These are phyloP conservation scores for Arachis hypogaea DNA, from an alignment of 306 rosid species.

Conservation along the genomic window DNA sequence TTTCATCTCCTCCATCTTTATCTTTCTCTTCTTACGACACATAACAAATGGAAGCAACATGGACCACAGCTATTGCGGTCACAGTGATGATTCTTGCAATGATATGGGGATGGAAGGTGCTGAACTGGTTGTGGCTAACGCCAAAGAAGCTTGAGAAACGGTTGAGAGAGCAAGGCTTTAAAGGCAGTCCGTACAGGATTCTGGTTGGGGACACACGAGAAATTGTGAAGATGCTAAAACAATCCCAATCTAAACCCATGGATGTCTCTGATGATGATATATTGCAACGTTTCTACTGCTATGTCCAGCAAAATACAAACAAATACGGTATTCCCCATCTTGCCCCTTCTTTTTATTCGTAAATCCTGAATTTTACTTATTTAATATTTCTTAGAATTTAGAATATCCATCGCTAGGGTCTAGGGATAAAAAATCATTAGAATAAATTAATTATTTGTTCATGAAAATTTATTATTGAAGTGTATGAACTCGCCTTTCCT, in stretches of 20 bases:
- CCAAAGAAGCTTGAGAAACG: conserved; percentile 55
- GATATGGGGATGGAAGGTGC: conserved; percentile 46
- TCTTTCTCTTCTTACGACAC: neutral
- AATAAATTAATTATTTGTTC: too few relatives aligned
- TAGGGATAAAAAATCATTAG: too few relatives aligned
- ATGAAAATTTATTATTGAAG: too few relatives aligned
- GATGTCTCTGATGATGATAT: conserved; percentile 34
- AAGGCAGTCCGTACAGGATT: conserved; percentile 51
- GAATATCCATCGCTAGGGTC: too few relatives aligned
- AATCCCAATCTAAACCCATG: conserved; percentile 52
- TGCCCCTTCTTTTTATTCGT: neutral
- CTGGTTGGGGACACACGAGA: conserved; percentile 26
- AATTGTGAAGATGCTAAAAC: neutral
- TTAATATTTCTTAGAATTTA: too few relatives aligned
- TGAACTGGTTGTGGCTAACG: conserved; percentile 55
- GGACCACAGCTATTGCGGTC: neutral
- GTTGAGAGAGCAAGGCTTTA: conserved; percentile 54
- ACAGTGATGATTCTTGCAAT: neutral
- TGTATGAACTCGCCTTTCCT: too few relatives aligned
- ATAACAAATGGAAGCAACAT: conserved; percentile 22
- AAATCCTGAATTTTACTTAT: too few relatives aligned
- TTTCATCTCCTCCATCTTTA: too few relatives aligned
- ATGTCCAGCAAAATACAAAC: neutral
- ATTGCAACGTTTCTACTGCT: neutral
- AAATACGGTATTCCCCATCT: conserved; percentile 4